A percentile compares a stretch with the other conserved stretches of the same genome.
phyloP scores from a whole-genome alignment of 305 asterid species.

The Fraxinus nigra region DNA sequence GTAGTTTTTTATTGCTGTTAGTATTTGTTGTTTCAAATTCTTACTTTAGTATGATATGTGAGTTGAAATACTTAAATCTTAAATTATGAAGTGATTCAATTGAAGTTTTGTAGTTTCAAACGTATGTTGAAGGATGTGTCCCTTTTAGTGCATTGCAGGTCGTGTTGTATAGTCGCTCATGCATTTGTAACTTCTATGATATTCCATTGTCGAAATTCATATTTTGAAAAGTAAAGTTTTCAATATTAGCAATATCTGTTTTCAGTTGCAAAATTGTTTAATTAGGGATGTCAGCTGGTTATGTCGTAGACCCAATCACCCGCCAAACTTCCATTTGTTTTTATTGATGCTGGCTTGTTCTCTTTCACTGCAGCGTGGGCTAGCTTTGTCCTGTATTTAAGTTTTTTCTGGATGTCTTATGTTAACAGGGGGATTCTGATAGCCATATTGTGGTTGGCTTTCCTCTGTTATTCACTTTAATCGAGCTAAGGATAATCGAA shows the following conservation, averaged over 20 bases:
- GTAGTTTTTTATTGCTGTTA: neutral
- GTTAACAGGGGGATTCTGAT: neutral
- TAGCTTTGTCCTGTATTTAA: neutral
- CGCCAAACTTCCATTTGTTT: neutral
- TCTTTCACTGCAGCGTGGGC: neutral
- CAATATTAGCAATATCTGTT: neutral
- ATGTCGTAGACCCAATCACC: neutral
- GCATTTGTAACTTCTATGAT: neutral
- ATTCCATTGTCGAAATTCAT: neutral
- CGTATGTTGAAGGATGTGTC: slow-evolving; percentile 1
- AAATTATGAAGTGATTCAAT: neutral
- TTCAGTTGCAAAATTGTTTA: neutral
- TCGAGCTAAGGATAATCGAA: neutral
- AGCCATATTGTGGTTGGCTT: neutral
- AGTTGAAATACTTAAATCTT: slow-evolving; percentile 14
- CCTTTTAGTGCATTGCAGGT: neutral
- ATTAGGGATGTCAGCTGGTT: neutral
- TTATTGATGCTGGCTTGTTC: neutral
- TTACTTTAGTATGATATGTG: neutral
- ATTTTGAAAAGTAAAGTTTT: neutral
- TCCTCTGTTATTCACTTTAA: neutral
- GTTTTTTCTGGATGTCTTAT: neutral
- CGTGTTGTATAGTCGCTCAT: neutral
- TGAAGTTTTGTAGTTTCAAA: slow-evolving; percentile 4
- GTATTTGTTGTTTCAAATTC: neutral